Percentiles rank a stretch among this genome's conserved stretches.
Evolutionary conservation across 208 protist species (phyloP).

Genomic region (Spongospora subterranea): DNA sequence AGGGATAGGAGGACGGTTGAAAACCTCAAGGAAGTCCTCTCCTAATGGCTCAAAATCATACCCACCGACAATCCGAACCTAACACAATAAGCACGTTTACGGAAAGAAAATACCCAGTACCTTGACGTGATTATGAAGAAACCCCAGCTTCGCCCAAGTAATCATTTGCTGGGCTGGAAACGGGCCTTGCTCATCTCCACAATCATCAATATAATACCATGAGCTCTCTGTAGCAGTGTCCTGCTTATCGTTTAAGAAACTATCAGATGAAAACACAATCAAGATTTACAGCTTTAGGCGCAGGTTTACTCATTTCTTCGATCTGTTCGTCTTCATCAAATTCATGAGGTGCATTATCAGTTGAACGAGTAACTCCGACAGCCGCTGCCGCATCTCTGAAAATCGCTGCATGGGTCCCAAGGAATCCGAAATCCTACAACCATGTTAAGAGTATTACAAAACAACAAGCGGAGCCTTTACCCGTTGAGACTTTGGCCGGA

Average conservation of each 20-base stretch:
- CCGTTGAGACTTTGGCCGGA: background rate
- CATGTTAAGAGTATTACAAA: background rate
- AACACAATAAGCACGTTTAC: background rate
- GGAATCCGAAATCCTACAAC: background rate
- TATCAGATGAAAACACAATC: background rate
- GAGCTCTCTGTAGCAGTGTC: background rate
- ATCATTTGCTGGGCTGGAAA: background rate
- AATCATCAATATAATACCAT: background rate
- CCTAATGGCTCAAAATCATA: background rate
- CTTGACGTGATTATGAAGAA: background rate
- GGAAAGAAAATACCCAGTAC: background rate
- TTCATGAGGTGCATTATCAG: background rate
- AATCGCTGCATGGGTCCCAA: background rate
- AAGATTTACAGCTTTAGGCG: background rate
- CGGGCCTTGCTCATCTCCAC: background rate
- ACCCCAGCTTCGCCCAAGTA: background rate
- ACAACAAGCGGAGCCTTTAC: background rate
- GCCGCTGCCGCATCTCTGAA: background rate
- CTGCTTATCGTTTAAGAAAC: background rate
- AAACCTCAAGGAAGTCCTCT: background rate
- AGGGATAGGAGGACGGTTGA: background rate
- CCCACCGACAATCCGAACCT: background rate
- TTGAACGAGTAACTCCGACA: background rate
- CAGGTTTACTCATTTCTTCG: background rate
- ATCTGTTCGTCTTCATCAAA: constrained; percentile 33